Conservation (phyloP, 2,329 filamentous ascomycete genomes). For the Tolypocladium cylindrosporum region DNA sequence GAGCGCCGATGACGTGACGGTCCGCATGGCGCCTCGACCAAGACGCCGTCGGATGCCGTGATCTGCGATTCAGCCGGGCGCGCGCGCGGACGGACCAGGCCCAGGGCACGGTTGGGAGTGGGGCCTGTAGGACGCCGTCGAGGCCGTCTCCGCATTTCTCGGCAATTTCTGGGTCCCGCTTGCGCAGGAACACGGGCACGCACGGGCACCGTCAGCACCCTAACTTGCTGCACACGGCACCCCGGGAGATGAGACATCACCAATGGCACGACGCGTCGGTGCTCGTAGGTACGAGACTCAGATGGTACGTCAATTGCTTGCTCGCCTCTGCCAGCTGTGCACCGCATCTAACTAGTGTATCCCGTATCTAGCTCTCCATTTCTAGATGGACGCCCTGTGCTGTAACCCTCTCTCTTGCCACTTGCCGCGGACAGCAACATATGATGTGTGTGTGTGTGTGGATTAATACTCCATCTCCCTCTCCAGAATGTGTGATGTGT, state of each 20-base stretch:
- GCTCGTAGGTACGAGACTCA: background rate
- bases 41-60: too few species aligned
- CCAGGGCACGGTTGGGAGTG: background rate
- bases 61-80: background rate
- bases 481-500: background rate
- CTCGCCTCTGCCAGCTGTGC: background rate
- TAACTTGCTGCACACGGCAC: background rate
- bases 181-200: background rate
- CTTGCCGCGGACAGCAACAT: background rate
- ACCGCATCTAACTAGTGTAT: background rate
- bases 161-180: background rate
- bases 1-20: too few species aligned
- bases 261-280: background rate
- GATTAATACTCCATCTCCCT: background rate
- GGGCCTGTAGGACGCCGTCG: background rate
- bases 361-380: background rate
- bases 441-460: too few species aligned
- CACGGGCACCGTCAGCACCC: background rate
- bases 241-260: background rate
- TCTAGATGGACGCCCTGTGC: background rate
- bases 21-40: too few species aligned
- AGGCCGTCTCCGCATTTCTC: background rate
- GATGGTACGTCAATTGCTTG: background rate
- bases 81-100: background rate
- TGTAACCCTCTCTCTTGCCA: background rate